These are phyloP conservation scores for Auricularia sp. DNA, from an alignment of 768 basidiomycete genomes.

Conservation along the genomic window DNA sequence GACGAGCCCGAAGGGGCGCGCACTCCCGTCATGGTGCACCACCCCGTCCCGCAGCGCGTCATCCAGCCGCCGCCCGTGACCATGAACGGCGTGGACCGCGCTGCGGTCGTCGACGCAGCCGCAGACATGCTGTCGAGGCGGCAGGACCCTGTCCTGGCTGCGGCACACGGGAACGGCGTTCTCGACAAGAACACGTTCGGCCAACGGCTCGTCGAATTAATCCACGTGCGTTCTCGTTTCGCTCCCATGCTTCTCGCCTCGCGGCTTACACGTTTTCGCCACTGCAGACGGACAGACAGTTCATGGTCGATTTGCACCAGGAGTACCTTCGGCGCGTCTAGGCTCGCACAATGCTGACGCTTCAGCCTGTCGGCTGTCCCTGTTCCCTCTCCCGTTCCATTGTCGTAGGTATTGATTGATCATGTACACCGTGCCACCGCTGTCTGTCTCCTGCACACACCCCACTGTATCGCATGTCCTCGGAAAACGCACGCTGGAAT, in stretches of 20 bases:
- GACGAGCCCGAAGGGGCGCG: not conserved
- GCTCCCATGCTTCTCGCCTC: not conserved
- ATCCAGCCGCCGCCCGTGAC: not conserved
- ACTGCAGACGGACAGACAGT: not conserved
- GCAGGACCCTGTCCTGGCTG: not conserved
- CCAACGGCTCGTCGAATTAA: not conserved
- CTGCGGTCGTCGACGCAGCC: not conserved
- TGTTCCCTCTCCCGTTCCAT: too few relatives aligned
- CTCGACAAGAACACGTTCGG: constrained; percentile 1
- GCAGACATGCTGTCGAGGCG: not conserved
- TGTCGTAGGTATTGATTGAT: too few relatives aligned
- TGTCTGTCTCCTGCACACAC: too few relatives aligned
- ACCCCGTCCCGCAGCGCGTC: not conserved
- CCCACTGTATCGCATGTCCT: too few relatives aligned
- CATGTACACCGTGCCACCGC: too few relatives aligned
- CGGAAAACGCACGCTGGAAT: too few relatives aligned
- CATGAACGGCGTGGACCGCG: not conserved
- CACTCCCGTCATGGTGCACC: not conserved
- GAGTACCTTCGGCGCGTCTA: not conserved
- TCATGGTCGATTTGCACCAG: constrained; percentile 1
- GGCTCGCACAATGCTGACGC: not conserved
- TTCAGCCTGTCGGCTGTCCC: too few relatives aligned
- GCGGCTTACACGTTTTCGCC: not conserved
- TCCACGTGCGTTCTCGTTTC: not conserved
- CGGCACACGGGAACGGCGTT: not conserved